Evolutionary conservation across 2,329 filamentous ascomycete genomes (phyloP).

Genomic region (Gnomoniopsis sp.): DNA sequence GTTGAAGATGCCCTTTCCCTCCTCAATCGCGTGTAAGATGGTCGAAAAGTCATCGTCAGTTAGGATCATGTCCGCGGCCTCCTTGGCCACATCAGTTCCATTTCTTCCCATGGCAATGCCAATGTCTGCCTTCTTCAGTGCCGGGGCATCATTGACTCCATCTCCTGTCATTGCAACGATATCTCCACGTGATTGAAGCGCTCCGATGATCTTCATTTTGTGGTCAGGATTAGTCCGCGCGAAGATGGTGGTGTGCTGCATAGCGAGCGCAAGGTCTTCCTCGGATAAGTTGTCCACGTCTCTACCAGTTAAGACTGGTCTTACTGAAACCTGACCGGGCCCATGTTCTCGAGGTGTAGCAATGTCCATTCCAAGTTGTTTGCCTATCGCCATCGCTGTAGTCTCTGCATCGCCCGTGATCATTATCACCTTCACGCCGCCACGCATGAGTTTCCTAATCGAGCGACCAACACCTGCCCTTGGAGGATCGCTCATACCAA

Average conservation of each 20-base stretch:
- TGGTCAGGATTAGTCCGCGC: slow-evolving; percentile 95
- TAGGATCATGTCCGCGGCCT: slow-evolving; percentile 83
- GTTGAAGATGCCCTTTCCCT: slow-evolving; percentile 99
- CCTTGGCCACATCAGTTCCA: slow-evolving; percentile 71
- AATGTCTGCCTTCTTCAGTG: slow-evolving; percentile 69
- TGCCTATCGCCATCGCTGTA: slow-evolving; percentile 90
- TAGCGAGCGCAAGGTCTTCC: slow-evolving; percentile 76
- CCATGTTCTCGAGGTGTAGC: slow-evolving; percentile 49
- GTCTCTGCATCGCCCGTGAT: slow-evolving; percentile 96
- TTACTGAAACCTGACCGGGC: slow-evolving; percentile 56
- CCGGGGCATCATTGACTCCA: slow-evolving; percentile 81
- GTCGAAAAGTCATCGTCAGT: slow-evolving; percentile 88
- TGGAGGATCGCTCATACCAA: slow-evolving; percentile 97
- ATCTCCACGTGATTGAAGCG: slow-evolving; percentile 86
- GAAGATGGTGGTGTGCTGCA: slow-evolving; percentile 88
- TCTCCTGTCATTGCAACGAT: slow-evolving; percentile 99
- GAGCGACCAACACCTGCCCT: slow-evolving; percentile 85
- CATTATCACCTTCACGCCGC: slow-evolving; percentile 97
- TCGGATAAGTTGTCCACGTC: slow-evolving; percentile 93
- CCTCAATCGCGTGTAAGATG: slow-evolving; percentile 92
- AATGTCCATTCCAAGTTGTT: slow-evolving; percentile 91
- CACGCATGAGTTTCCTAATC: slow-evolving; percentile 85
- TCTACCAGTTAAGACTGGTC: slow-evolving; percentile 77
- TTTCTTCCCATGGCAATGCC: slow-evolving; percentile 72
- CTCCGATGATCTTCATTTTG: slow-evolving; percentile 94